Base-by-base conservation (phyloP, 1,284 basidiomycete species). In the Fistulina hepatica region DNA sequence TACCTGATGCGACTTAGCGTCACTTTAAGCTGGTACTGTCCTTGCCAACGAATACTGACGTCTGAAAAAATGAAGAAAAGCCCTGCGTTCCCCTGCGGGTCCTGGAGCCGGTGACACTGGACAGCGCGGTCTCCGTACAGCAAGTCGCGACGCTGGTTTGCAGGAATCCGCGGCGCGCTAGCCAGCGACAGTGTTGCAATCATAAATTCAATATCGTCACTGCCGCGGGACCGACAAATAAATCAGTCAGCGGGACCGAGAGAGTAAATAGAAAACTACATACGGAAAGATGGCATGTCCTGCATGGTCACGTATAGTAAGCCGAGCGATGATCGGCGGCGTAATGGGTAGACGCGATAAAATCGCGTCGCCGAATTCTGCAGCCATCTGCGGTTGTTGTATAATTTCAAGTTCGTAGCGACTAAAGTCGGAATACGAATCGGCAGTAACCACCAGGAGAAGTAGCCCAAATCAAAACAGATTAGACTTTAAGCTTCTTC, bases 11-110 rank as follows among this genome's bases (percentile, higher is more conserved):
- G 69, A 57, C 88, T 66, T 32, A 93, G 65, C 12, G 71, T 76
- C 37, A 92, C 71, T 35, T 76, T 73, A 32, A 94, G 65, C 47
- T 77, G 71, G 59, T 81, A 94, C 11, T 67, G 70, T 11, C 90
- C 90, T 21, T 72, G 65, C 61, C 71, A 73, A 10, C 84, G 72
- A 39, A 94, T 74, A 52, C 84, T 86, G 47, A 89, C 82, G 56
- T 94, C 91, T 6, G 90, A 81, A 52, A 93, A 94, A 36, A 91
- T 63, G 52, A 94, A 92, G 57, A 84, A 92, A 23, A 85, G 64
- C 6, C 85, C 84, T 46, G 70, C 65, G 24, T 78, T 74, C 28
- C 85, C 85, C 54, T 83, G 75, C 27, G 78, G 66, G 53, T 91
- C 81, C 44, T 80, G 72, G 51, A 90, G 64, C 37, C 80, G 72